phyloP scores from a whole-genome alignment of 2,329 filamentous ascomycete genomes.

The Esteya vermicola region DNA sequence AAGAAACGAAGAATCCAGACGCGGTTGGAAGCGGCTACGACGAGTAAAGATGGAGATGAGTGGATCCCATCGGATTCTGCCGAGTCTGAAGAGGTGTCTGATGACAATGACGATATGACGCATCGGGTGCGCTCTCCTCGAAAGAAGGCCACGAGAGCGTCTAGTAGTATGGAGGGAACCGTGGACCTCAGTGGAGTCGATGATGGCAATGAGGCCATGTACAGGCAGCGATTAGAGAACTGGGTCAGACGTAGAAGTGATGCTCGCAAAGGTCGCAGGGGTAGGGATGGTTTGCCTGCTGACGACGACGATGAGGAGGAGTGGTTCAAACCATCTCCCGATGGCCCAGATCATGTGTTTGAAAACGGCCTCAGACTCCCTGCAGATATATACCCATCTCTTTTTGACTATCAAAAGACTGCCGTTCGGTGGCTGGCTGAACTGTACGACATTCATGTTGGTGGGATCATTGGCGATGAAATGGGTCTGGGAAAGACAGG shows the following conservation, averaged over 20 bases:
- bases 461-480: slow-evolving; percentile 91
- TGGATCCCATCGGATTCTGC: slow-evolving; percentile 12
- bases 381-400: slow-evolving; percentile 79
- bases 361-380: slow-evolving; percentile 68
- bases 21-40: slow-evolving; percentile 20
- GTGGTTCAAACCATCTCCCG: slow-evolving; percentile 79
- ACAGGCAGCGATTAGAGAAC: slow-evolving; percentile 56
- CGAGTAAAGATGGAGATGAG: slow-evolving; percentile 11
- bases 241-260: slow-evolving; percentile 50
- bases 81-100: slow-evolving; percentile 10
- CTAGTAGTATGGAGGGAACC: slow-evolving; percentile 17
- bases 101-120: slow-evolving; percentile 12
- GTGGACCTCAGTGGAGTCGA: slow-evolving; percentile 51
- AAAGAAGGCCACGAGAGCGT: slow-evolving; percentile 16
- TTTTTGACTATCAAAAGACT: slow-evolving; percentile 96
- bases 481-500: slow-evolving; percentile 96
- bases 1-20: slow-evolving; percentile 34
- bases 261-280: slow-evolving; percentile 22
- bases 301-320: slow-evolving; percentile 38
- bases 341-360: slow-evolving; percentile 59
- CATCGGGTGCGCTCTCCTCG: slow-evolving; percentile 7
- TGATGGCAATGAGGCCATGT: slow-evolving; percentile 76
- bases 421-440: slow-evolving; percentile 95
- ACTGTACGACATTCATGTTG: slow-evolving; percentile 75
- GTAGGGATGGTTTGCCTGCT: slow-evolving; percentile 18